These are phyloP conservation scores for Podila horticola DNA, from an alignment of 192 early-diverging fungal species.

Conservation along the genomic window DNA sequence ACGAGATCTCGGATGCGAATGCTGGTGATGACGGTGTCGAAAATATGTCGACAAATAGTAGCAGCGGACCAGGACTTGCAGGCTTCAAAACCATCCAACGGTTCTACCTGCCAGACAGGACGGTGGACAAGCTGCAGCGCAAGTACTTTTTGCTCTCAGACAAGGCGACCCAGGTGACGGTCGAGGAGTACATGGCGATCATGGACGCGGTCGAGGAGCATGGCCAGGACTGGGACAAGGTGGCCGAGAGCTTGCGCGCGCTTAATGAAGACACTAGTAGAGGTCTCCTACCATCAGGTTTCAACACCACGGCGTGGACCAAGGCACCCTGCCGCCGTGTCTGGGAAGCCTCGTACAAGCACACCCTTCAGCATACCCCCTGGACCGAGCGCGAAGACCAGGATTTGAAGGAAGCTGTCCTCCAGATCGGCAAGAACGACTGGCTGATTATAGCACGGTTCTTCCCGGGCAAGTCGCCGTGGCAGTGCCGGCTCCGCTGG, in stretches of 20 bases:
- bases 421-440: constrained; percentile 8
- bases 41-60: neutral
- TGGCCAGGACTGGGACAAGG: constrained; percentile 42
- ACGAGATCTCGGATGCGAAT: neutral
- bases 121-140: constrained; percentile 5
- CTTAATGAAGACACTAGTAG: neutral
- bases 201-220: constrained; percentile 38
- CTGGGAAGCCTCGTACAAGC: constrained; percentile 45
- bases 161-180: constrained; percentile 25
- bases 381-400: constrained; percentile 32
- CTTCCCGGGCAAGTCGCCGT: constrained; percentile 42
- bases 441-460: constrained; percentile 27
- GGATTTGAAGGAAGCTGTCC: constrained; percentile 20
- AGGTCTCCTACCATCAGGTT: neutral
- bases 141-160: constrained; percentile 46
- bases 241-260: constrained; percentile 13
- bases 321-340: constrained; percentile 47
- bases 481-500: constrained; percentile 52
- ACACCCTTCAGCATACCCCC: constrained; percentile 24
- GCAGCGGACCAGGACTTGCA: neutral
- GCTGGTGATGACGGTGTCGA: neutral
- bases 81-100: constrained; percentile 28
- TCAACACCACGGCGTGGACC: constrained; percentile 19
- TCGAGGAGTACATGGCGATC: constrained; percentile 42
- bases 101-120: constrained; percentile 23